These are phyloP conservation scores for Podila epigama DNA, from an alignment of 192 early-diverging fungal species.

Conservation along the genomic window DNA sequence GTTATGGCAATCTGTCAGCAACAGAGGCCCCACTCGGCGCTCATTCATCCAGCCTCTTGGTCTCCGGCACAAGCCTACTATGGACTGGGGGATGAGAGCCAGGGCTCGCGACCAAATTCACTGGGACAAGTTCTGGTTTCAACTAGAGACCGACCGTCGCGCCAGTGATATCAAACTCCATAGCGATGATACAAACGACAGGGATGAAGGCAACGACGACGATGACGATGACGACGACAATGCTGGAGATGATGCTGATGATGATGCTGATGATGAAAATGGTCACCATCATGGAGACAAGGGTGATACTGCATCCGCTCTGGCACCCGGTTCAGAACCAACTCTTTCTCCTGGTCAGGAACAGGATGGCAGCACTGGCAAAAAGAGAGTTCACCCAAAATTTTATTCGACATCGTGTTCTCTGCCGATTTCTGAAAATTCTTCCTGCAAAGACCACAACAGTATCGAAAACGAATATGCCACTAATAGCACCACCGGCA, in stretches of 20 bases:
- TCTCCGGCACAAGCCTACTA: constrained; percentile 23
- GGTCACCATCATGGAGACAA: too few species aligned
- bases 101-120: constrained; percentile 5
- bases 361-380: neutral
- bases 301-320: too few species aligned
- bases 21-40: neutral
- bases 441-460: neutral
- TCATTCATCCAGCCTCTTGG: constrained; percentile 14
- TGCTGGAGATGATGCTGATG: too few species aligned
- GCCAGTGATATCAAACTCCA: neutral
- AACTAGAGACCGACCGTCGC: constrained; percentile 1
- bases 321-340: too few species aligned
- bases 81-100: constrained; percentile 33
- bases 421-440: neutral
- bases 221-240: too few species aligned
- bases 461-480: neutral
- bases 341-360: neutral
- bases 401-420: neutral
- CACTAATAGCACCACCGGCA: neutral
- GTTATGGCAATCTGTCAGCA: neutral
- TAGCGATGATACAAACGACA: neutral
- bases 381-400: neutral
- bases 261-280: too few species aligned
- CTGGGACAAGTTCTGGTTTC: constrained; percentile 22
- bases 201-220: neutral